Percentiles rank a stretch among this genome's conserved stretches.
Conservation (phyloP, 2,329 filamentous ascomycete genomes). For the Arthrinium puccinioides region DNA sequence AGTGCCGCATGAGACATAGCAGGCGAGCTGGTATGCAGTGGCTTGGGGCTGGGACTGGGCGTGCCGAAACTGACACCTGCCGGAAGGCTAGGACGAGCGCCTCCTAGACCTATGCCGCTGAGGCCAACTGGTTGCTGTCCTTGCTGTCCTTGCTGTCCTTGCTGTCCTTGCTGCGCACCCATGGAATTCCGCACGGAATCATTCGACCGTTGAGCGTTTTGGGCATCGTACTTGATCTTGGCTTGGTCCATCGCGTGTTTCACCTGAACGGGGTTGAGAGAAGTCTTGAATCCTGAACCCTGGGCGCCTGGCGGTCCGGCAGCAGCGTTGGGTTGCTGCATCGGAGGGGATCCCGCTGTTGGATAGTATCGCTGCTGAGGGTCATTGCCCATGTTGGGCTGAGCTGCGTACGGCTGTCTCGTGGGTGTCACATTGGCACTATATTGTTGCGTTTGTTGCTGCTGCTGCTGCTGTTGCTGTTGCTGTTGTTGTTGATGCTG, state of each 20-base stretch:
- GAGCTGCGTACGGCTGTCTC: constrained; percentile 18
- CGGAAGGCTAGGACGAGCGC: constrained; percentile 15
- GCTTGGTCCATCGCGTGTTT: constrained; percentile 25
- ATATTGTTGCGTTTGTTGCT: constrained; percentile 19
- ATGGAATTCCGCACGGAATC: constrained; percentile 17
- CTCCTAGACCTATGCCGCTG: constrained; percentile 21
- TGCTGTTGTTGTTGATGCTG: constrained; percentile 18
- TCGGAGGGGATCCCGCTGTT: constrained; percentile 13
- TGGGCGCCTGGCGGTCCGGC: constrained; percentile 14
- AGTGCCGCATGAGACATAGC: constrained; percentile 7
- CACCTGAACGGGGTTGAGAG: constrained; percentile 20
- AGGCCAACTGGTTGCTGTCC: constrained; percentile 22
- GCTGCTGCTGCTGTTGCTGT: constrained; percentile 9
- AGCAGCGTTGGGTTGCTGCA: constrained; percentile 13
- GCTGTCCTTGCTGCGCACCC: constrained; percentile 11
- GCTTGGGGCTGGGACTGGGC: constrained; percentile 18
- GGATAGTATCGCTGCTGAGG: constrained; percentile 18
- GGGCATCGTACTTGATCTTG: constrained; percentile 22
- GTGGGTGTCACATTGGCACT: constrained; percentile 17
- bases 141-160: constrained; percentile 15
- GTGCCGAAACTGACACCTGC: constrained; percentile 12
- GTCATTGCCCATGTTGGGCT: constrained; percentile 17
- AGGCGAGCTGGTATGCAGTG: constrained; percentile 12
- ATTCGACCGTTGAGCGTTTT: constrained; percentile 16
- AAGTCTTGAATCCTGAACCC: constrained; percentile 18